Conservation (phyloP, 2,329 filamentous ascomycete species). For the Ophiostoma quercus region DNA sequence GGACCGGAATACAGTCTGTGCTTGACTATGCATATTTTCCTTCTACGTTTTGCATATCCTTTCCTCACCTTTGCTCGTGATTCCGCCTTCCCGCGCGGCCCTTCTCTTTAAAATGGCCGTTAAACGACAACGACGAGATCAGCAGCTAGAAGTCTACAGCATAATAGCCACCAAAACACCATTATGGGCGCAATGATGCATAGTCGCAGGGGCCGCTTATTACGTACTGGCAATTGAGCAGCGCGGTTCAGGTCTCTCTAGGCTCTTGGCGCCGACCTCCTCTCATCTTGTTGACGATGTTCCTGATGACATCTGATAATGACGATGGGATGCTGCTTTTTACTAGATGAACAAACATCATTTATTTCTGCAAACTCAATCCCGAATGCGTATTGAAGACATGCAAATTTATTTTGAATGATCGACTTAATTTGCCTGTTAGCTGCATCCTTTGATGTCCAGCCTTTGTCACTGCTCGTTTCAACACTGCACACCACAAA, state of each 20-base stretch:
- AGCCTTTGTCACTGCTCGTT: not conserved
- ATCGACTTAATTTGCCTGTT: not conserved
- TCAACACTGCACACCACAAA: not conserved
- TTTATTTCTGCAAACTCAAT: too few relatives aligned
- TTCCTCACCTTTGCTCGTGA: not conserved
- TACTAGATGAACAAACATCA: too few relatives aligned
- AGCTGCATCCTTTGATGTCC: not conserved
- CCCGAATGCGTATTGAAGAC: too few relatives aligned
- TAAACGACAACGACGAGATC: not conserved
- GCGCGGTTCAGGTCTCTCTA: not conserved
- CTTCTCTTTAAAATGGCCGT: not conserved
- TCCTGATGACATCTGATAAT: not conserved
- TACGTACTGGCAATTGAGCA: constrained; percentile 12
- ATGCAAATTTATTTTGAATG: not conserved
- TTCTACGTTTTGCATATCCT: not conserved
- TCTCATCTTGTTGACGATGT: not conserved
- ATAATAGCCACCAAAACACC: not conserved
- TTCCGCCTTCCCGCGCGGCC: constrained; percentile 9
- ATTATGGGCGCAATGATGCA: not conserved
- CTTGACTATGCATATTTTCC: not conserved
- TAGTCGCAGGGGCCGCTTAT: constrained; percentile 5
- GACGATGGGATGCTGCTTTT: not conserved
- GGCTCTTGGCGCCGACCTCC: not conserved
- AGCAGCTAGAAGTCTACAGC: not conserved
- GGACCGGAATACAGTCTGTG: not conserved